Percentiles rank a stretch among this genome's conserved stretches.
Evolutionary conservation across 164 flowering plant genomes (phyloP).

Genomic region (Pachysandra terminalis): DNA sequence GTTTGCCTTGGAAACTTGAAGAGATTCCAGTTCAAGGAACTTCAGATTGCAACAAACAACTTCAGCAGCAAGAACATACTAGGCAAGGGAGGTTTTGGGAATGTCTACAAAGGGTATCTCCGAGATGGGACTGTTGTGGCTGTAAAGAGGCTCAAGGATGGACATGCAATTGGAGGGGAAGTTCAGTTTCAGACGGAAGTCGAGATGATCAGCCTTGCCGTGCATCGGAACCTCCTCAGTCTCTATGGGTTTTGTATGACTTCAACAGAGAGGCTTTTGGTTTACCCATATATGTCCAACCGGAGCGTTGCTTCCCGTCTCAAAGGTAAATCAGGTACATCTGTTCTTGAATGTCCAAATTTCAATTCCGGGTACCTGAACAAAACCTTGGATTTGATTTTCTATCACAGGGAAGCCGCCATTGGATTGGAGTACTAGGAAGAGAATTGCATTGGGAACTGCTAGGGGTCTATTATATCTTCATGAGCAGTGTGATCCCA

Average conservation of each 20-base stretch:
- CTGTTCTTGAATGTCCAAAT: neutral
- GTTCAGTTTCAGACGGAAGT: slow-evolving; percentile 73
- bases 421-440: slow-evolving; percentile 64
- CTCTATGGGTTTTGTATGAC: slow-evolving; percentile 65
- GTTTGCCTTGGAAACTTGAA: slow-evolving; percentile 57
- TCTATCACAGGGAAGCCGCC: slow-evolving; percentile 49
- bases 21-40: slow-evolving; percentile 56
- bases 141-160: slow-evolving; percentile 66
- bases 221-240: slow-evolving; percentile 60
- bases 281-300: slow-evolving; percentile 74
- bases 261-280: slow-evolving; percentile 50
- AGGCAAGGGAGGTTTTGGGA: slow-evolving; percentile 74
- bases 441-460: slow-evolving; percentile 61
- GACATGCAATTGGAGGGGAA: slow-evolving; percentile 54
- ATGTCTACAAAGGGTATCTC: slow-evolving; percentile 67
- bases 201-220: slow-evolving; percentile 74
- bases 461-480: slow-evolving; percentile 64
- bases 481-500: slow-evolving; percentile 79
- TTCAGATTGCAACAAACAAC: slow-evolving; percentile 57
- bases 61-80: slow-evolving; percentile 64
- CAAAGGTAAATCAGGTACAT: slow-evolving; percentile 39
- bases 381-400: neutral
- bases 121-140: slow-evolving; percentile 62
- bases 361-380: neutral
- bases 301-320: slow-evolving; percentile 78